phyloP scores from a whole-genome alignment of 305 asterid species.

The Rubia occidens region DNA sequence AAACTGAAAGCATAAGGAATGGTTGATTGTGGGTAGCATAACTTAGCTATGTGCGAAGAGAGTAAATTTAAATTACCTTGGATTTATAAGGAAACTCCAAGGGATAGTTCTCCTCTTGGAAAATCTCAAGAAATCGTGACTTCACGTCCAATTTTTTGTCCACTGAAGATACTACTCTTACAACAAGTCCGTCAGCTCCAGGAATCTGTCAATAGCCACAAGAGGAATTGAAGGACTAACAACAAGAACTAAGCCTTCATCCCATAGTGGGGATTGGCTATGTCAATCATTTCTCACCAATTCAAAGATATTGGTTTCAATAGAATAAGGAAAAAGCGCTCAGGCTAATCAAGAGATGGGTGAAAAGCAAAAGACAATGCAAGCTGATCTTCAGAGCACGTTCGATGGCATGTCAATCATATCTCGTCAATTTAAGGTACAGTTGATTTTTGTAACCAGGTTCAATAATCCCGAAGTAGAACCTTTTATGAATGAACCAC shows the following conservation, averaged over 20 bases:
- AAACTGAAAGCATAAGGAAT: background rate
- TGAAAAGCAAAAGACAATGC: background rate
- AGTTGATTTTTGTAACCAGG: background rate
- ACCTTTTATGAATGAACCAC: background rate
- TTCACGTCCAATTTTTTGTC: slow-evolving; percentile 95
- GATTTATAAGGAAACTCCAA: slow-evolving; percentile 78
- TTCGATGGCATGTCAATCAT: background rate
- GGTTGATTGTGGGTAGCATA: background rate
- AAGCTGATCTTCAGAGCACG: background rate
- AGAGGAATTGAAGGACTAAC: slow-evolving; percentile 12
- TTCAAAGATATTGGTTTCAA: slow-evolving; percentile 12
- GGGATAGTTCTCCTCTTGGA: slow-evolving; percentile 85
- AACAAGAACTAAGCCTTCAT: background rate
- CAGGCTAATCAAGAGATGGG: background rate
- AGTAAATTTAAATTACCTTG: slow-evolving; percentile 38
- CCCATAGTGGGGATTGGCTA: background rate
- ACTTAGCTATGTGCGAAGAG: background rate
- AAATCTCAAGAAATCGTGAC: slow-evolving; percentile 81
- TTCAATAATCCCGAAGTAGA: background rate
- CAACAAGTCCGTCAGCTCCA: slow-evolving; percentile 91
- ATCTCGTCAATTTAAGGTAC: background rate
- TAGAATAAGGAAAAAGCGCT: background rate
- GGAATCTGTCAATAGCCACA: slow-evolving; percentile 50
- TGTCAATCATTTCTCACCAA: background rate
- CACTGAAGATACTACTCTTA: slow-evolving; percentile 90